Conservation (phyloP, 768 basidiomycete genomes). For the Pleurotus eryngii region DNA sequence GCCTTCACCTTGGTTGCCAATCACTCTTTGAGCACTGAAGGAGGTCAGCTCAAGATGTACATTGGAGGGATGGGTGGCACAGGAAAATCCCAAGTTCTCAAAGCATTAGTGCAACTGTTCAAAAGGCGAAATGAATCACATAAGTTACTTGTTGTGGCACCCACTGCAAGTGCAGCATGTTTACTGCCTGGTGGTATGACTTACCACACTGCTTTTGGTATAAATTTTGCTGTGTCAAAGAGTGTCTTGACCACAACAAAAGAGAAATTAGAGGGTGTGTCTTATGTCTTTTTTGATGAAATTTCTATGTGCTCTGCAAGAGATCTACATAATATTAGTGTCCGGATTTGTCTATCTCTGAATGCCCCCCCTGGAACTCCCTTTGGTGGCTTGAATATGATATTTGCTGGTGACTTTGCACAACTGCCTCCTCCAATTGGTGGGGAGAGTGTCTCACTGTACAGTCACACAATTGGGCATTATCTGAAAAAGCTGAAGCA, state of each 20-base stretch:
- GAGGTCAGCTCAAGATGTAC: conserved; percentile 20
- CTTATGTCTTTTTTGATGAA: conserved; percentile 40
- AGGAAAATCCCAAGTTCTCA: conserved; percentile 20
- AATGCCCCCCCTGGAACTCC: conserved; percentile 12
- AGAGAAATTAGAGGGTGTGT: conserved; percentile 19
- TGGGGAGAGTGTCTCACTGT: conserved; percentile 15
- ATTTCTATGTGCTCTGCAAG: conserved; percentile 35
- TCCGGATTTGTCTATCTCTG: conserved; percentile 15
- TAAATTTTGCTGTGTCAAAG: conserved; percentile 7
- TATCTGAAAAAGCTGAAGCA: not conserved
- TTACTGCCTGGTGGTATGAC: conserved; percentile 19
- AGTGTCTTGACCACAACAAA: not conserved
- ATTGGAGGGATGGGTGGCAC: conserved; percentile 26
- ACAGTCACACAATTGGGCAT: conserved; percentile 13
- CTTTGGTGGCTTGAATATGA: conserved; percentile 35
- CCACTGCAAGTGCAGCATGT: conserved; percentile 20
- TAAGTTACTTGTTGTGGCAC: conserved; percentile 15
- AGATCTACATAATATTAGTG: conserved; percentile 23
- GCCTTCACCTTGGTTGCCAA: conserved; percentile 17
- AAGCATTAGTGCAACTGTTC: conserved; percentile 16
- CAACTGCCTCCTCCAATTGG: conserved; percentile 20
- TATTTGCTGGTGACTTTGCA: conserved; percentile 40
- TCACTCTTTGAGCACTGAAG: conserved; percentile 10
- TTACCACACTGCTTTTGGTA: conserved; percentile 19
- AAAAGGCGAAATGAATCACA: conserved; percentile 3